phyloP scores from a whole-genome alignment of 495 filamentous ascomycete genomes.

The Cercophora scortea region DNA sequence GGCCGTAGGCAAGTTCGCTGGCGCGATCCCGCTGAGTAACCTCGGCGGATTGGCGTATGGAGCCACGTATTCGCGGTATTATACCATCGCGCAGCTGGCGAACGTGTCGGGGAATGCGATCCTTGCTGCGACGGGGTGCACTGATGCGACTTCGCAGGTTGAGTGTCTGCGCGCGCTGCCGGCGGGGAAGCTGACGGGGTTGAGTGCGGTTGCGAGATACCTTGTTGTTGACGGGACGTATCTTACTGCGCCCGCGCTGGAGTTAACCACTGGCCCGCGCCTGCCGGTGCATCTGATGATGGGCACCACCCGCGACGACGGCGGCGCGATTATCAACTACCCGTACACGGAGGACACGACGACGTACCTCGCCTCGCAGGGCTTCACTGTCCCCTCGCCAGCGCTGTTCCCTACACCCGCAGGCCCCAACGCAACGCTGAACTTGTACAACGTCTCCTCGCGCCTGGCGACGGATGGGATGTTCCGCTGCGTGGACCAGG shows the following conservation, averaged over 20 bases:
- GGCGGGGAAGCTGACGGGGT: constrained; percentile 19
- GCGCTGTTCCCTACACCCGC: constrained; percentile 27
- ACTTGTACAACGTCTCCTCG: constrained; percentile 35
- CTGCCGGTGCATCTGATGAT: constrained; percentile 33
- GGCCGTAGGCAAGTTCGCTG: constrained; percentile 39
- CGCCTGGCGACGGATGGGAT: constrained; percentile 40
- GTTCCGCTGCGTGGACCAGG: constrained; percentile 44
- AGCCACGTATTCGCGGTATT: constrained; percentile 38
- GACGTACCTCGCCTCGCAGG: constrained; percentile 29
- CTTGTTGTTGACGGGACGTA: constrained; percentile 42
- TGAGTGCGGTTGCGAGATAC: constrained; percentile 26
- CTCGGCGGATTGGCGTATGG: constrained; percentile 40
- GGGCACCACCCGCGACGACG: constrained; percentile 44
- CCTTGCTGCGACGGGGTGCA: constrained; percentile 33
- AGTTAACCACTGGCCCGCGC: constrained; percentile 18
- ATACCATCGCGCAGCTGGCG: constrained; percentile 37
- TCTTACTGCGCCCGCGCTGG: constrained; percentile 26
- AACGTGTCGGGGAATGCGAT: constrained; percentile 30
- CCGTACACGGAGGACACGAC: constrained; percentile 25
- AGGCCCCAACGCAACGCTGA: constrained; percentile 31
- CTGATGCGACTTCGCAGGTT: constrained; percentile 30
- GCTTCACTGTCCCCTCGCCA: constrained; percentile 26
- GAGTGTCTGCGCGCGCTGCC: constrained; percentile 39
- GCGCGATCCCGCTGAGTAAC: constrained; percentile 42
- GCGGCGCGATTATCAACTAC: constrained; percentile 37